Conservation (phyloP, 139 green algal species). For the Tetraselmis chui region DNA sequence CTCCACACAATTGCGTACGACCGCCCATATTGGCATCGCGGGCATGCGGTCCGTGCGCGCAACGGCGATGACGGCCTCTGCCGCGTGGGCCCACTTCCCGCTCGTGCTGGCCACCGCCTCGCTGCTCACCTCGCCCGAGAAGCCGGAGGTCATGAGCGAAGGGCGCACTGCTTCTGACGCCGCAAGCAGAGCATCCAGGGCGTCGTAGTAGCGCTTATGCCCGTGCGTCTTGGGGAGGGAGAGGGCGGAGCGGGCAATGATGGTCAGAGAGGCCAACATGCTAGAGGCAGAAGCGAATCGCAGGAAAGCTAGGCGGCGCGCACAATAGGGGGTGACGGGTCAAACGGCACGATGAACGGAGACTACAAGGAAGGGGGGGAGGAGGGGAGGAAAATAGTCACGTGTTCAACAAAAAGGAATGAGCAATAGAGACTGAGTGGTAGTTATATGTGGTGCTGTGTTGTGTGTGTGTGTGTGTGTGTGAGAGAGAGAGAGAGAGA, state of each 20-base stretch:
- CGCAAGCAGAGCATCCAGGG: background rate
- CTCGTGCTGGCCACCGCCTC: background rate
- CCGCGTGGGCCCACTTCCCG: background rate
- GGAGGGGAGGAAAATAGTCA: background rate
- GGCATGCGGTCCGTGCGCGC: background rate
- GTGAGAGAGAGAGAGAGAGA: too few relatives aligned
- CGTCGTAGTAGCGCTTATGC: background rate
- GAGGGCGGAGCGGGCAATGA: background rate
- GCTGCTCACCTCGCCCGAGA: background rate
- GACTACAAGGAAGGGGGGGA: background rate
- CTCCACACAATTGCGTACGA: background rate
- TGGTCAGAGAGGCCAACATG: background rate
- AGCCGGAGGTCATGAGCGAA: background rate
- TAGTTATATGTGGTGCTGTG: background rate
- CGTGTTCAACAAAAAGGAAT: too few relatives aligned
- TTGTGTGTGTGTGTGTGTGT: background rate
- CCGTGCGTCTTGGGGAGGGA: background rate
- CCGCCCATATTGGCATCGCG: background rate
- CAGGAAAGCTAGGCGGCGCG: too few relatives aligned
- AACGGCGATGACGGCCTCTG: background rate
- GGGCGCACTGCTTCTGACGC: background rate
- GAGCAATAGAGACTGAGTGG: background rate
- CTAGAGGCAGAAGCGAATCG: too few relatives aligned
- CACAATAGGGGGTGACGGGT: too few relatives aligned
- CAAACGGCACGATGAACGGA: background rate